Evolutionary conservation across 495 filamentous ascomycete genomes (phyloP), one percentile per base, ranked within the genome.

Genomic region (Choiromyces venosus): DNA sequence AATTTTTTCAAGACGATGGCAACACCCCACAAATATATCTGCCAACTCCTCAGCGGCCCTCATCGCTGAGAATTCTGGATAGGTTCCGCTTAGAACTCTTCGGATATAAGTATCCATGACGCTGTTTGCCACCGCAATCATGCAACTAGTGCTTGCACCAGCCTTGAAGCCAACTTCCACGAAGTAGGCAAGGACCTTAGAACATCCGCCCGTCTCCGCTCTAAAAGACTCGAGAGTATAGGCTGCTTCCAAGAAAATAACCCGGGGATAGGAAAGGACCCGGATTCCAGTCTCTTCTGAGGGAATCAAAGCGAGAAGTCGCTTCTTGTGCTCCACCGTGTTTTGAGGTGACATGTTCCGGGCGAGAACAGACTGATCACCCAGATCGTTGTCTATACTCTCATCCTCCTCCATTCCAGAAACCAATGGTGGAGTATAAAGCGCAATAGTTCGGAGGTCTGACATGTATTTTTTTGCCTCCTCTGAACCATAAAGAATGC

Each of bases 381-480:
- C 95, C 71, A 99, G 92, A 77, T 97, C 95, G 79, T 92, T 97
- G 83, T 99, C 95, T 9, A 94, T 84, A 73, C 92, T 91, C 78
- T 96, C 92, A 70, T 92, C 90, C 52, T 80, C 79, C 4, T 64
- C 71, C 29, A 79, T 71, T 79, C 96, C 93, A 14, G 91, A 86
- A 29, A 98, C 89, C 69, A 98, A 83, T 4, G 96, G 91, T 35
- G 90, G 91, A 9, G 93, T 96, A 81, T 96, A 88, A 70, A 91
- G 88, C 6, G 95, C 95, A 82, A 99, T 89, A 65, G 90, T 84
- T 39, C 90, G 87, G 33, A 99, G 84, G 75, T 96, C 92, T 64
- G 89, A 88, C 33, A 86, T 77, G 77, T 92, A 87, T 76, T 86
- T 87, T 73, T 88, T 89, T 42, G 89, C 90, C 72, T 90, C 86